Evolutionary conservation across 2,329 filamentous ascomycete genomes (phyloP).

Genomic region (Penicillium sp.): DNA sequence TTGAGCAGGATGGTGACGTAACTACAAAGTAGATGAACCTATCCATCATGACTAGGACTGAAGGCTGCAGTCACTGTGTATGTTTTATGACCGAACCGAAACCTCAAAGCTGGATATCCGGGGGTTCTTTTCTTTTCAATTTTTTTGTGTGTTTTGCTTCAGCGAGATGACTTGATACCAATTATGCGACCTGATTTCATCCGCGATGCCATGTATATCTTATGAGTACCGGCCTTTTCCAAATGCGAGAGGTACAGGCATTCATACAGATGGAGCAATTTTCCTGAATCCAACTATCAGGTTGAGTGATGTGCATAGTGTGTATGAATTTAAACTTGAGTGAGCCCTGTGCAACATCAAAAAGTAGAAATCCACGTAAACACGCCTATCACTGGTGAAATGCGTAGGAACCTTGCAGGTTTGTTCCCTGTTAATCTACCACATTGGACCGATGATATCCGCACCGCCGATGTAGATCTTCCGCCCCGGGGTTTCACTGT

Average conservation of each 20-base stretch:
- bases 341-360: background rate
- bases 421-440: background rate
- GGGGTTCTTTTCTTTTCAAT: slow-evolving; percentile 2
- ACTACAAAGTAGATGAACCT: slow-evolving; percentile 62
- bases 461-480: slow-evolving; percentile 13
- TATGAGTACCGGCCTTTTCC: slow-evolving; percentile 5
- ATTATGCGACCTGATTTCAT: slow-evolving; percentile 13
- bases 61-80: background rate
- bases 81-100: background rate
- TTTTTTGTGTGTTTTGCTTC: slow-evolving; percentile 12
- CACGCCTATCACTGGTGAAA: background rate
- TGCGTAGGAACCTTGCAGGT: background rate
- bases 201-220: slow-evolving; percentile 13
- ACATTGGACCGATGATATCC: slow-evolving; percentile 20
- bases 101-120: background rate
- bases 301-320: background rate
- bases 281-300: background rate
- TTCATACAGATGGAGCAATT: slow-evolving; percentile 1
- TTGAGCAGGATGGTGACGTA: slow-evolving; percentile 73
- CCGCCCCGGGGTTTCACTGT: slow-evolving; percentile 11
- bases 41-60: background rate
- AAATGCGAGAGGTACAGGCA: slow-evolving; percentile 1
- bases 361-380: background rate
- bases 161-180: slow-evolving; percentile 23
- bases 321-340: background rate